Base-by-base conservation (phyloP, 2,329 filamentous ascomycete species). In the Aspergillus intermedius region DNA sequence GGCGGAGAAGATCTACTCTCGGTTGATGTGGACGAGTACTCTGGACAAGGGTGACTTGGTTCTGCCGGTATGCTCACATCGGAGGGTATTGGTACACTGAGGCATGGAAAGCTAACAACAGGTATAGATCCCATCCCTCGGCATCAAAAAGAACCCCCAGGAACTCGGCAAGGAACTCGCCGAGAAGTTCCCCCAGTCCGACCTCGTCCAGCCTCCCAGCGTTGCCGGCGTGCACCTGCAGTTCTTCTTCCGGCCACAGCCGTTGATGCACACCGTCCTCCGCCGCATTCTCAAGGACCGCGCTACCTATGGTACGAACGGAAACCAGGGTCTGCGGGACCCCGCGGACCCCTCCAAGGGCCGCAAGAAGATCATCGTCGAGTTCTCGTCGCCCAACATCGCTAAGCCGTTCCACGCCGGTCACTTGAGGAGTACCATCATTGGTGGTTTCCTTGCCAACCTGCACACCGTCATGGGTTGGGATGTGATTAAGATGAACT, bases 321-420 rank as follows among this genome's bases (percentile, higher is more conserved):
- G 74, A 15, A 74, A 74, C 39, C 63, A 77, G 34, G 84, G 84
- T 15, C 73, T 83, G 21, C 76, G 75, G 49, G 79, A 87, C 58
- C 75, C 78, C 9, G 66, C 69, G 17, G 74, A 83, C 54, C 74
- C 77, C 12, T 74, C 74, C 42, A 77, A 78, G 56, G 78, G 77
- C 46, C 70, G 70, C 56, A 82, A 82, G 70, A 79, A 76, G 64
- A 61, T 83, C 52, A 77, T 84, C 45, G 74, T 85, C 49, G 82
- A 85, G 61, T 85, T 84, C 68, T 83, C 80, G 3, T 82, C 79
- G 35, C 82, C 82, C 42, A 85, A 85, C 61, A 84, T 85, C 45
- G 82, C 81, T 30, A 84, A 84, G 64, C 79, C 81, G 25, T 84
- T 84, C 69, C 80, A 83, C 59, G 80, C 80, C 7, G 81, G 81